Percentiles rank a stretch among this genome's conserved stretches.
These are phyloP conservation scores for Knufia petricola DNA, from an alignment of 2,329 filamentous ascomycete species.

Conservation along the genomic window DNA sequence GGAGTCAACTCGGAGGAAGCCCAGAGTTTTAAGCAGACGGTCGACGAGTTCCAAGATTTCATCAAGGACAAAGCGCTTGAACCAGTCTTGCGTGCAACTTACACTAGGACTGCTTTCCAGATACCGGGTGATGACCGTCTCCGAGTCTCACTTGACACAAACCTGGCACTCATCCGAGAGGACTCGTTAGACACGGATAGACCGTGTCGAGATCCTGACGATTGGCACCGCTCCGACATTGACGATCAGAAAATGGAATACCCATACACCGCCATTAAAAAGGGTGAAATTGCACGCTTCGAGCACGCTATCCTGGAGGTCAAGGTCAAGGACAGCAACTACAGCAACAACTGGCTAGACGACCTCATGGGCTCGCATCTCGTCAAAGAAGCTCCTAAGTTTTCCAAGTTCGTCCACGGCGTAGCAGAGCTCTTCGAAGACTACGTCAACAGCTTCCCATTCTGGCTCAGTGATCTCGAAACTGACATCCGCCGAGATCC, in stretches of 20 bases:
- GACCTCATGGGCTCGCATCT: conserved; percentile 90
- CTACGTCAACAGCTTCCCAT: conserved; percentile 88
- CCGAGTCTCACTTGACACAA: conserved; percentile 84
- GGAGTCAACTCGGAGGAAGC: conserved; percentile 58
- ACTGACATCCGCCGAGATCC: conserved; percentile 91
- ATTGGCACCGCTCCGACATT: conserved; percentile 89
- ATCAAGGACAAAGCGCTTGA: conserved; percentile 68
- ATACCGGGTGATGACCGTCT: conserved; percentile 86
- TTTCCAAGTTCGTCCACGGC: conserved; percentile 96
- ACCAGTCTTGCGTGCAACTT: conserved; percentile 83
- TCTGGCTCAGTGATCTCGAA: conserved; percentile 89
- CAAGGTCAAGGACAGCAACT: conserved; percentile 62
- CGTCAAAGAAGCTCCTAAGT: conserved; percentile 77
- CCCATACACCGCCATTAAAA: conserved; percentile 77
- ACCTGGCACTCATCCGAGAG: conserved; percentile 75
- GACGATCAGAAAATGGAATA: conserved; percentile 74
- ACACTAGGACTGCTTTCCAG: conserved; percentile 89
- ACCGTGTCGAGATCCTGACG: conserved; percentile 77
- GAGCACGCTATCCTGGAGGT: conserved; percentile 88
- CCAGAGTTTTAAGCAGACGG: conserved; percentile 59
- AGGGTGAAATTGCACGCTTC: conserved; percentile 84
- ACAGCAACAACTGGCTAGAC: conserved; percentile 74
- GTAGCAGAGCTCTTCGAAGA: conserved; percentile 88
- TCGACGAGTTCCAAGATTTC: conserved; percentile 69
- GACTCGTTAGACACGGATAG: conserved; percentile 66